phyloP scores from a whole-genome alignment of 352 stramenopile genomes.

The Chrysophaeum taylorii region DNA sequence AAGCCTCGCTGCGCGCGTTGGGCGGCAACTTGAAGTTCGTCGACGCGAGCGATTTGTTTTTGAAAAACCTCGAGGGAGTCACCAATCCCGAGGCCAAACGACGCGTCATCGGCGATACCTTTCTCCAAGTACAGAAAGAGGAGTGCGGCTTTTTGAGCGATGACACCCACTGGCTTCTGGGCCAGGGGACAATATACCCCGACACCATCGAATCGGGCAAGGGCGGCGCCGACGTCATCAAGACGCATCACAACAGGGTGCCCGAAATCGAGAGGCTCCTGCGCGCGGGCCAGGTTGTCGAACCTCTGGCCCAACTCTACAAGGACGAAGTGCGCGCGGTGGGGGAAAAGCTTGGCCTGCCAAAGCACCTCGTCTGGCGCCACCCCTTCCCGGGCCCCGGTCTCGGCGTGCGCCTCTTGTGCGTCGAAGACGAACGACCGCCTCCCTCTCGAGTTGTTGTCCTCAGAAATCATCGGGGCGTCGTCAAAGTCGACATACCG shows the following conservation, averaged over 20 bases:
- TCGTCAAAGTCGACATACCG: background rate
- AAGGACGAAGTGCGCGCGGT: conserved; percentile 97
- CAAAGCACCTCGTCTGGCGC: conserved; percentile 69
- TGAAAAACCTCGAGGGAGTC: conserved; percentile 77
- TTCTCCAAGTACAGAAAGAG: conserved; percentile 96
- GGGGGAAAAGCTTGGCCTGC: conserved; percentile 36
- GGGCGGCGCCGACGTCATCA: conserved; percentile 93
- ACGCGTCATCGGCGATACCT: conserved; percentile 96
- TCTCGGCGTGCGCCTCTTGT: conserved; percentile 94
- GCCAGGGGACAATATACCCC: conserved; percentile 97
- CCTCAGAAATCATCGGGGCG: background rate
- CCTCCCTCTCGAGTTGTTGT: no score
- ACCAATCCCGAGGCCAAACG: conserved; percentile 95
- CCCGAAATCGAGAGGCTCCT: conserved; percentile 91
- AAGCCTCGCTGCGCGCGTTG: conserved; percentile 50
- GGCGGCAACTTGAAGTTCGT: conserved; percentile 88
- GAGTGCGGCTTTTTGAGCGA: conserved; percentile 25
- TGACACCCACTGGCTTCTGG: conserved; percentile 57
- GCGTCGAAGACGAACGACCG: conserved; percentile 48
- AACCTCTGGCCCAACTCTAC: conserved; percentile 95
- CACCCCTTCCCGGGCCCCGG: conserved; percentile 97
- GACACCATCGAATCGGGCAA: conserved; percentile 99
- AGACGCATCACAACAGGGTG: conserved; percentile 98
- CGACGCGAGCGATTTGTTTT: conserved; percentile 87
- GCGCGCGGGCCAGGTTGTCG: conserved; percentile 92